Evolutionary conservation across 2,329 filamentous ascomycete species (phyloP), one percentile per base, ranked within the genome.

Genomic region (Hymenoscyphus occultus): DNA sequence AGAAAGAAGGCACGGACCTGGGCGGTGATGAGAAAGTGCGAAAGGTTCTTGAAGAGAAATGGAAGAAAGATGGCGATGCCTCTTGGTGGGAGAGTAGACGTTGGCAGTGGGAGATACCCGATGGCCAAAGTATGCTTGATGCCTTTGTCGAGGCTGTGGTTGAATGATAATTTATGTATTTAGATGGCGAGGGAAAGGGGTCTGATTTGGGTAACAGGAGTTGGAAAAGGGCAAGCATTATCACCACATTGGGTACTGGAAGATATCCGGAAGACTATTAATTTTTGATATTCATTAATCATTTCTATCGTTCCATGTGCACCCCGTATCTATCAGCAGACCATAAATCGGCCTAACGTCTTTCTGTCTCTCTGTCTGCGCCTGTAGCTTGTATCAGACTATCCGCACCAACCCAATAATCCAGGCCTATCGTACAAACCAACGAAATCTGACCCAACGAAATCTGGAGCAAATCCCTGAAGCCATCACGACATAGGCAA

Each of bases 1-100:
- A 85, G 70, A 83, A 83, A 59, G 89, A 93, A 77, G 84, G 83
- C 51, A 78, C 82, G 28, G 83, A 83, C 64, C 76, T 88, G 19
- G 80, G 79, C 9, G 80, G 80, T 1, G 84, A 88, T 72, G 82
- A 81, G 70, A 81, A 81, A 7, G 85, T 85, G 66, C 78, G 87
- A 71, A 82, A 81, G 71, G 81, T 80, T 1, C 85, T 86, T 67
- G 79, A 88, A 61, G 82, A 86, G 72, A 86, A 73, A 60, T 72
- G 71, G 71, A 72, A 71, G 54, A 70, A 61, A 56, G 69, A 69
- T 35, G 64, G 64, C 0, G 67, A 68, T 40, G 57, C 62, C 6
- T 65, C 60, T 66, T 73, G 71, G 70, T 72, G 67, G 70, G 64
- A 70, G 22, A 60, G 65, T 16, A 65, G 66, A 35, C 59, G 60